Evolutionary conservation across 495 filamentous ascomycete genomes (phyloP).

Genomic region (Friedmanniomyces endolithicus): DNA sequence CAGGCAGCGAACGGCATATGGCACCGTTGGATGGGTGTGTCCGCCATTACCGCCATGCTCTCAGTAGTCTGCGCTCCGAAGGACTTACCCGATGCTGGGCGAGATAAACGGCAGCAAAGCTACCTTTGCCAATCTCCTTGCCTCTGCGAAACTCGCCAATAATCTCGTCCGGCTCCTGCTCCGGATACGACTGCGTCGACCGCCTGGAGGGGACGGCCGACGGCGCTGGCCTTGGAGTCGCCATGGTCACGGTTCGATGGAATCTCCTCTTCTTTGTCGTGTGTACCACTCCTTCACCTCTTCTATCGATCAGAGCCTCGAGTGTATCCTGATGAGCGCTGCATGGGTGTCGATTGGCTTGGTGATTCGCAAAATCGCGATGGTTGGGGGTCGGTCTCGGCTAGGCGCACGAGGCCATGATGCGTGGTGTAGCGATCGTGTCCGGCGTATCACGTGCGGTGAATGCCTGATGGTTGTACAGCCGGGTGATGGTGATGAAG

Average conservation of each 20-base stretch:
- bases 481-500: not conserved
- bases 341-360: not conserved
- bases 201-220: slow-evolving; percentile 3
- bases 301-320: not conserved
- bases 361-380: not conserved
- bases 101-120: slow-evolving; percentile 88
- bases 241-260: not conserved
- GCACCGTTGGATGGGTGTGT: not conserved
- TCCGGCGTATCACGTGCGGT: not conserved
- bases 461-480: not conserved
- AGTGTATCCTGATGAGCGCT: not conserved
- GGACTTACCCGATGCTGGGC: slow-evolving; percentile 68
- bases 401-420: not conserved
- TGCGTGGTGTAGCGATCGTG: not conserved
- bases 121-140: slow-evolving; percentile 84
- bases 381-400: not conserved
- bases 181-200: slow-evolving; percentile 22
- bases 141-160: slow-evolving; percentile 67
- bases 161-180: slow-evolving; percentile 40
- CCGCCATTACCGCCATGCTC: not conserved
- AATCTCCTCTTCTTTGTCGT: not conserved
- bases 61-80: not conserved
- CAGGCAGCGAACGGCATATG: not conserved
- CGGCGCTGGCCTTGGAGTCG: slow-evolving; percentile 1
- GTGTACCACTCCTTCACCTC: not conserved